Percentiles rank a stretch among this genome's conserved stretches.
Conservation (phyloP, 140 eudicot species). For the Bidens hawaiensis region DNA sequence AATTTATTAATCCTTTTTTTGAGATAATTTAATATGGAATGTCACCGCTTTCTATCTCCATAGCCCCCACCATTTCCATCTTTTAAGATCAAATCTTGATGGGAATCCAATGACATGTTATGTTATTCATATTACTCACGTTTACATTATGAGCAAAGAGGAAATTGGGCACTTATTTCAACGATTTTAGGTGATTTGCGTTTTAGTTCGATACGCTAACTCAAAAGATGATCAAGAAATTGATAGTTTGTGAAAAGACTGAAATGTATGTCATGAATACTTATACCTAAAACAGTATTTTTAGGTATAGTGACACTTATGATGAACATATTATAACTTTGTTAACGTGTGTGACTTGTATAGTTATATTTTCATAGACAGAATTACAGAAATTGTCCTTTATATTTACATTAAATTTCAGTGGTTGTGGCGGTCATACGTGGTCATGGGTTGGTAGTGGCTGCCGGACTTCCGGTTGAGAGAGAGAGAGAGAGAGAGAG, state of each 20-base stretch:
- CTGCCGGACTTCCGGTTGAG: too few relatives aligned
- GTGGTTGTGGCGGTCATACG: too few relatives aligned
- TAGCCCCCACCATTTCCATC: background rate
- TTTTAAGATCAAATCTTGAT: background rate
- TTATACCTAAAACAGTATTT: too few relatives aligned
- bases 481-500: too few relatives aligned
- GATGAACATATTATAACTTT: too few relatives aligned
- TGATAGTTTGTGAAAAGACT: background rate
- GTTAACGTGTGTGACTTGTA: too few relatives aligned
- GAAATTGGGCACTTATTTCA: slow-evolving; percentile 2
- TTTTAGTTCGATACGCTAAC: background rate
- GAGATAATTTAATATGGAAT: background rate
- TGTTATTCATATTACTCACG: slow-evolving; percentile 8
- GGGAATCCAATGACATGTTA: background rate
- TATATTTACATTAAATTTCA: too few relatives aligned
- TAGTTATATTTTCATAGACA: too few relatives aligned
- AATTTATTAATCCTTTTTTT: background rate
- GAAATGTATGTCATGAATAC: too few relatives aligned
- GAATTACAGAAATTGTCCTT: too few relatives aligned
- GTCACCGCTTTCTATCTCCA: background rate
- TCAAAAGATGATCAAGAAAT: background rate
- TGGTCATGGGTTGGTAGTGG: too few relatives aligned
- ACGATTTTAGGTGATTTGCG: background rate
- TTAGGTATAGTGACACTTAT: too few relatives aligned
- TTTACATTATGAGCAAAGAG: background rate